These are phyloP conservation scores for Cyberlindnera amylophila DNA, from an alignment of 805 yeast genomes.

Conservation along the genomic window DNA sequence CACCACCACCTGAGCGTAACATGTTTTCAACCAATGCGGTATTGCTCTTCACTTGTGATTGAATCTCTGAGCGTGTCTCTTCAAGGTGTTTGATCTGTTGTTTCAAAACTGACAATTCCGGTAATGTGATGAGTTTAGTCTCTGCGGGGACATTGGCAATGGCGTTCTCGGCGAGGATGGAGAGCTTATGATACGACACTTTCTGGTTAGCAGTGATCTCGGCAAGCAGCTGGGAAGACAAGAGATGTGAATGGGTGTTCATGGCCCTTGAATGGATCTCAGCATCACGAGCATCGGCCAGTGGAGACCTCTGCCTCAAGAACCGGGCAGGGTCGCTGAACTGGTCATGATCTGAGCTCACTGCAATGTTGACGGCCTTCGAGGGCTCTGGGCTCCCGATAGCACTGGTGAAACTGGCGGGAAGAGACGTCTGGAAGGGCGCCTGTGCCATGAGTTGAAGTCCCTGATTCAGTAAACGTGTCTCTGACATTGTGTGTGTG, in stretches of 20 bases:
- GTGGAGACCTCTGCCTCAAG: slow-evolving; percentile 5
- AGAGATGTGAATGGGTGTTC: background rate
- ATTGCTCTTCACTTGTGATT: slow-evolving; percentile 16
- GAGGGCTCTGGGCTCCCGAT: slow-evolving; percentile 4
- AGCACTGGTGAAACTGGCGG: slow-evolving; percentile 7
- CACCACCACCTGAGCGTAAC: slow-evolving; percentile 1
- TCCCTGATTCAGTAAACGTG: slow-evolving; percentile 11
- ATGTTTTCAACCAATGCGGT: slow-evolving; percentile 8
- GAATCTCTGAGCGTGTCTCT: slow-evolving; percentile 16
- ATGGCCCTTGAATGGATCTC: slow-evolving; percentile 10
- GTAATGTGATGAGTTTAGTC: slow-evolving; percentile 13
- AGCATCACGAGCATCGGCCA: slow-evolving; percentile 4
- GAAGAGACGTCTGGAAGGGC: slow-evolving; percentile 22
- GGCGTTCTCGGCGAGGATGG: slow-evolving; percentile 22
- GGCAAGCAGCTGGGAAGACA: slow-evolving; percentile 14
- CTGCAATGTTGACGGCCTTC: slow-evolving; percentile 7
- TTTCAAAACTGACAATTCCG: slow-evolving; percentile 12
- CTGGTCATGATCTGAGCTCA: slow-evolving; percentile 1
- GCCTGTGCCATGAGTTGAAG: slow-evolving; percentile 17
- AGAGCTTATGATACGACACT: slow-evolving; percentile 18
- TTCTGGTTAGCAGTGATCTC: slow-evolving; percentile 14
- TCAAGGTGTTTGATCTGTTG: slow-evolving; percentile 8
- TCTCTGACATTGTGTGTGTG: slow-evolving; percentile 5
- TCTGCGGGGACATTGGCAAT: slow-evolving; percentile 12
- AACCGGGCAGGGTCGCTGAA: slow-evolving; percentile 17